Conservation (phyloP, 108 stramenopile species). For the Pseudonitzschia multiseries region DNA sequence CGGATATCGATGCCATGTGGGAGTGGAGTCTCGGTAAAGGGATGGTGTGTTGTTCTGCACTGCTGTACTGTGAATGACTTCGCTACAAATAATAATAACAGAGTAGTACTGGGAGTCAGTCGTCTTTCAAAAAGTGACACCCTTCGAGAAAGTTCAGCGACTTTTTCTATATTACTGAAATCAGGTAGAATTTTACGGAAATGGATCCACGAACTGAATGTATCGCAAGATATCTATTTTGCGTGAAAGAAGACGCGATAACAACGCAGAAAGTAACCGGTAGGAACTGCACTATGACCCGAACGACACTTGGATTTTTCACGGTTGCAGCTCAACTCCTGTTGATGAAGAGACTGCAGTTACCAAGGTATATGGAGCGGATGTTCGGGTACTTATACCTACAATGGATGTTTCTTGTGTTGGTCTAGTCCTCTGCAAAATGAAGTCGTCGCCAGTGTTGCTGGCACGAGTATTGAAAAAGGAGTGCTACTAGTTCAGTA, state of each 20-base stretch:
- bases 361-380: no score
- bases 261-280: neutral
- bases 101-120: no score
- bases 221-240: constrained; percentile 2
- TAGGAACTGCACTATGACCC: neutral
- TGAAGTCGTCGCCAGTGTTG: no score
- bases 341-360: neutral
- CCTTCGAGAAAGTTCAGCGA: neutral
- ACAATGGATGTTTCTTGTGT: neutral
- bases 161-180: neutral
- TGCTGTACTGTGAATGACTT: neutral
- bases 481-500: no score
- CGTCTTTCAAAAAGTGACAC: neutral
- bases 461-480: no score
- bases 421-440: neutral
- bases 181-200: constrained; percentile 3
- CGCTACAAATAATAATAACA: no score
- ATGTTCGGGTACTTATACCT: no score
- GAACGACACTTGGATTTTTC: neutral
- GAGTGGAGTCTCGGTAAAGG: no score
- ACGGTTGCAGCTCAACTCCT: neutral
- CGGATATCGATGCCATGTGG: constrained; percentile 24
- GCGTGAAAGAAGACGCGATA: neutral
- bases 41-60: neutral
- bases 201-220: constrained; percentile 8